Base-by-base conservation (phyloP, 495 filamentous ascomycete genomes). In the Margaritispora aquatica region DNA sequence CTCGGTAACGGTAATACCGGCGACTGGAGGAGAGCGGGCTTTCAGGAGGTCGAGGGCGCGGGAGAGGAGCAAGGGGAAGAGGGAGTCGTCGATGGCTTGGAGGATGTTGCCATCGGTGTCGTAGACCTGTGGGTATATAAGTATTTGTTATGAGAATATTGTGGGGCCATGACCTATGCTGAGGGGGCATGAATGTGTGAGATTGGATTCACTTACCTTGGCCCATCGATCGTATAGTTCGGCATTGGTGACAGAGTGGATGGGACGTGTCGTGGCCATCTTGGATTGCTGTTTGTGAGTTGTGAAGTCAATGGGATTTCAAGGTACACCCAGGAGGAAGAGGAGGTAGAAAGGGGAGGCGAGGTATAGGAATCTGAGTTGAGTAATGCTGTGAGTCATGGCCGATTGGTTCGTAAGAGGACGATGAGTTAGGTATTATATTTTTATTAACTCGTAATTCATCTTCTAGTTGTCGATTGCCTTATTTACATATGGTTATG, bases 21-120 rank as follows among this genome's bases (percentile, higher is more conserved):
- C n/a, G n/a, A n/a, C n/a, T n/a, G n/a, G 71, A 21, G 54, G 50
- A 17, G 55, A 26, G 19, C 26, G 29, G 17, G 22, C 24, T n/a
- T 22, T 20, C 8, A 64, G 51, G 24, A 50, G 50, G 15, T 34
- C 1, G 26, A 63, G 66, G 13, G 63, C 41, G 3, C 58, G 59
- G 13, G 57, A 34, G 11, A 87, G 64, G 54, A 88, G 79, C 0
- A 60, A 55, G 1, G 86, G 84, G 23, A 90, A 73, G 0, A 87
- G 64, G 0, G 66, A 58, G 29, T 80, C 81, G 65, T 91, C 88
- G 29, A 88, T 74, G 4, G 79, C 78, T 72, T 90, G 88, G 1
- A 91, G 75, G 68, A 89, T 86, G 68, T 90, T 91, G 24, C 82
- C 82, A 59, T 90, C 86, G 41, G 77, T 83, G 66, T 91, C 87